Evolutionary conservation across 2,329 filamentous ascomycete species (phyloP), one percentile per base, ranked within the genome.

Genomic region (Claviceps cyperi): DNA sequence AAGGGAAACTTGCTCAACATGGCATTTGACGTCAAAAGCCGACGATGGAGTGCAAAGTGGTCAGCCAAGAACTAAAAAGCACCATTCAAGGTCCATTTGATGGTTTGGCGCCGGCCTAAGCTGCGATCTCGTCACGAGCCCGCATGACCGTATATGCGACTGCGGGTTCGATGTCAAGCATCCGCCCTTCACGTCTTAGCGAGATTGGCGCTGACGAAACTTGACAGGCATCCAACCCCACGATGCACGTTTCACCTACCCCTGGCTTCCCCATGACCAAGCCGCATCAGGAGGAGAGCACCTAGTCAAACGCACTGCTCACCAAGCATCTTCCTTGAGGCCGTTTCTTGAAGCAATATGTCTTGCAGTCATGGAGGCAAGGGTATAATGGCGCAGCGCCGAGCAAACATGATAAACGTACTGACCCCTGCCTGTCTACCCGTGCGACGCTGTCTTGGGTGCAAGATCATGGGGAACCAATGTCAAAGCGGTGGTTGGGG

Each of bases 131-230:
- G 32, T n/a, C 8, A 36, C 35, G 28, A 32, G 28, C 28, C 28
- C 28, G 28, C 28, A 46, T 49, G 43, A 43, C 49, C 49, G 28
- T 35, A 49, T 46, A 46, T 51, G 51, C 49, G 43, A 44, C 49
- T 43, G 28, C 32, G 21, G 38, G 24, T 28, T 43, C 43, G 43
- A 44, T 44, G 46, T 11, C 40, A 17, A 32, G 17, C 24, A 28
- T 22, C 44, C 39, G 45, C 28, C 19, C 24, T 8, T 15, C 15
- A 48, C 8, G 9, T 35, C 17, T 22, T 19, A 40, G 40, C 37
- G 45, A 24, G 17, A 32, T 40, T 28, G 39, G 28, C 36, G 24
- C 24, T 46, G 35, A 47, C 22, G 9, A 21, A 37, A 47, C 37
- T 35, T 5, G 9, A 48, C 44, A 38, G 28, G 37, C 22, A 41